phyloP scores from a whole-genome alignment of 805 yeast genomes.

The Sugiyamaella valdiviana region DNA sequence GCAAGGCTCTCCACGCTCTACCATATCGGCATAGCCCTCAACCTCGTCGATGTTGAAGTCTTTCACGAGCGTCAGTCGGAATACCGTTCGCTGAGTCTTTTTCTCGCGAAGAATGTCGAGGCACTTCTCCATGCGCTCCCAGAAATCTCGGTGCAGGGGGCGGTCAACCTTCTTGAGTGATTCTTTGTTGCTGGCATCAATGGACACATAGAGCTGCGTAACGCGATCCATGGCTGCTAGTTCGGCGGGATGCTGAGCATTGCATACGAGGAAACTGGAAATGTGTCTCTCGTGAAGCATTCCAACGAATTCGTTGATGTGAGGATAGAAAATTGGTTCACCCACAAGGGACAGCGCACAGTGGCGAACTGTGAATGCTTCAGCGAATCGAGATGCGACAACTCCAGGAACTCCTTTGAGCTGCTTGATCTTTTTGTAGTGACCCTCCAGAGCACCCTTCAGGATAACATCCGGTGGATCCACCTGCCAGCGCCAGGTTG shows the following conservation, averaged over 20 bases:
- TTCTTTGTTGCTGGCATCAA: conserved; percentile 84
- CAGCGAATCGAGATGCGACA: conserved; percentile 80
- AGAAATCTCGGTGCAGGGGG: conserved; percentile 82
- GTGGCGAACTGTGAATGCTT: conserved; percentile 82
- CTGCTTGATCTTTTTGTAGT: conserved; percentile 85
- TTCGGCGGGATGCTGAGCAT: conserved; percentile 92
- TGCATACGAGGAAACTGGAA: conserved; percentile 85
- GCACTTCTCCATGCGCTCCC: conserved; percentile 83
- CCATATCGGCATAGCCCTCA: conserved; percentile 79
- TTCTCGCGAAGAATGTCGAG: conserved; percentile 74
- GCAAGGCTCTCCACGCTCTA: conserved; percentile 73
- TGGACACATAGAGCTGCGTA: conserved; percentile 86
- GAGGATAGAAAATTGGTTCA: conserved; percentile 90
- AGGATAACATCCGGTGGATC: conserved; percentile 81
- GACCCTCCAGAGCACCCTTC: conserved; percentile 82
- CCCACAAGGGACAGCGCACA: conserved; percentile 92
- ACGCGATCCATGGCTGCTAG: conserved; percentile 63
- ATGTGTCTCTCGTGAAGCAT: conserved; percentile 76
- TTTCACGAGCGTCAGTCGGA: conserved; percentile 82
- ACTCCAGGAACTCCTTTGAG: conserved; percentile 96
- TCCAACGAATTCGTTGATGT: conserved; percentile 75
- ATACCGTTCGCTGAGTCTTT: conserved; percentile 81
- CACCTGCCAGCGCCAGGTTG: conserved; percentile 94
- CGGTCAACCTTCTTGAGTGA: conserved; percentile 80
- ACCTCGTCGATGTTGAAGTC: conserved; percentile 85